phyloP scores from a whole-genome alignment of 2,329 filamentous ascomycete species.

The Xylaria sp. region DNA sequence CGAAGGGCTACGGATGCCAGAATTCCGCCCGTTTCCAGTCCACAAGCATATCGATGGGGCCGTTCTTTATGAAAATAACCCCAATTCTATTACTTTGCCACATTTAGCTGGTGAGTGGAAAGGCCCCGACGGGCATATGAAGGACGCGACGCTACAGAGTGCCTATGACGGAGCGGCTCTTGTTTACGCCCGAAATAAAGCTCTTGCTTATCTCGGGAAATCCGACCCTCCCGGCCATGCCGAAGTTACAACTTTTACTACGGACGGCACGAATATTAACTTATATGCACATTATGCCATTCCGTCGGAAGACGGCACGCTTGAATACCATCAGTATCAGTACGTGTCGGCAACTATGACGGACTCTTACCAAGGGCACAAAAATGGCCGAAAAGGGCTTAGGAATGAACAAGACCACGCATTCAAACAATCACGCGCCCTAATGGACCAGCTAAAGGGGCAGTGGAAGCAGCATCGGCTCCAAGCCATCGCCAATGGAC shows the following conservation, averaged over 20 bases:
- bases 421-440: background rate
- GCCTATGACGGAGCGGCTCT: background rate
- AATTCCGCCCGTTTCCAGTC: background rate
- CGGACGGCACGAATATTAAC: background rate
- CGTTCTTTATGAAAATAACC: background rate
- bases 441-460: background rate
- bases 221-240: background rate
- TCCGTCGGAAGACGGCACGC: background rate
- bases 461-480: background rate
- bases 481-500: background rate
- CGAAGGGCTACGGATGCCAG: background rate
- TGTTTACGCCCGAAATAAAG: background rate
- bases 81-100: background rate
- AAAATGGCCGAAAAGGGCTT: background rate
- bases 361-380: background rate
- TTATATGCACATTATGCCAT: constrained; percentile 2
- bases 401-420: background rate
- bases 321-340: background rate
- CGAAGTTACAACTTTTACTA: background rate
- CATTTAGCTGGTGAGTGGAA: constrained; percentile 2
- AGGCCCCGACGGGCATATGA: background rate
- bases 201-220: background rate
- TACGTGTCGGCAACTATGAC: background rate
- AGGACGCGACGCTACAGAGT: background rate
- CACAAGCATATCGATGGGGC: background rate